Evolutionary conservation across 768 basidiomycete species (phyloP), one percentile per base, ranked within the genome.

Genomic region (Pholiota microspora): DNA sequence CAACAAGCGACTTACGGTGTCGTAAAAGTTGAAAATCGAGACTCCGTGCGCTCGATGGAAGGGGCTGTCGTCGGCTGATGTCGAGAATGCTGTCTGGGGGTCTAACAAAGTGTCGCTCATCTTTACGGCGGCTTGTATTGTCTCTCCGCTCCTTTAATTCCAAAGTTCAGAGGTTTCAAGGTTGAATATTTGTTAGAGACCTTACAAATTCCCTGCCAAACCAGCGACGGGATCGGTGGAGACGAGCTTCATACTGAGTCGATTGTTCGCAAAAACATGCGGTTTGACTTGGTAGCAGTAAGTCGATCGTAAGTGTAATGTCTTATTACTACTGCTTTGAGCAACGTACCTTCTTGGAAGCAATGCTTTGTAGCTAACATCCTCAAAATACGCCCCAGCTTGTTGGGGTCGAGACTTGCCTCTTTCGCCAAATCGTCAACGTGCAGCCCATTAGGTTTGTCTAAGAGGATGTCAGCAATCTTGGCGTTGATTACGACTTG

Each of bases 291-390:
- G n/a, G n/a, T n/a, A 24, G 15, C 18, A 31, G 12, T 31, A 31
- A 6, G n/a, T n/a, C n/a, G n/a, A n/a, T n/a, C n/a, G n/a, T n/a
- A n/a, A n/a, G n/a, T n/a, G 29, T 31, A 12, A 31, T 31, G 6
- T 31, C 29, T 31, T 31, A 31, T 6, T 12, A 31, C 29, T 12
- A 25, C 23, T 4, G 34, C 4, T 34, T 45, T 7, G n/a, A 15
- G 29, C 9, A 18, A 21, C 46, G 23, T 42, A 75, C 74, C 69
- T 70, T 77, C 76, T 21, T 62, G 57, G 60, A 74, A 77, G 38
- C 66, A 63, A 51, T 76, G 73, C 42, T 67, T 72, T 3, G 69
- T 71, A 3, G 69, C 67, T 7, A 77, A 62, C 15, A 68, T 44
- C 7, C 75, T 63, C 38, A 77, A 55, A 23, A 75, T 64, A 7